phyloP scores from a whole-genome alignment of 352 stramenopile genomes.

The Aphanomyces cochlioides region DNA sequence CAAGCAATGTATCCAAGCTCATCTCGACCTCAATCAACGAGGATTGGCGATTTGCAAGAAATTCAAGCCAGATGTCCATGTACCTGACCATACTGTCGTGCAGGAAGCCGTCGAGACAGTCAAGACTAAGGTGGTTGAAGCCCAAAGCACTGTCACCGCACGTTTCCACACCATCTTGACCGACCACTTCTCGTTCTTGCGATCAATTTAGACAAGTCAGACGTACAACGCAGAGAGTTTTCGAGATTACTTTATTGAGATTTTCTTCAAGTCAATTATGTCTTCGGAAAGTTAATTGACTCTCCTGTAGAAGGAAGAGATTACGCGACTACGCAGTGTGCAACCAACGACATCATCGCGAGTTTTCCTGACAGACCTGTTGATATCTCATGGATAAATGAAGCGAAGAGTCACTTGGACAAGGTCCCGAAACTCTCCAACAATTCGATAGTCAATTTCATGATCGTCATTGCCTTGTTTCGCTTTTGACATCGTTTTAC shows the following conservation, averaged over 20 bases:
- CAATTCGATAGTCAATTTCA: no score
- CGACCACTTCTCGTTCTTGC: slow-evolving; percentile 24
- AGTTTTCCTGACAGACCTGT: no score
- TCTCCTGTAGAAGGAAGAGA: no score
- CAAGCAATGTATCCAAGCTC: neutral
- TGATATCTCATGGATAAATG: no score
- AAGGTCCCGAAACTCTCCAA: no score
- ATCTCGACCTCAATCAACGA: neutral
- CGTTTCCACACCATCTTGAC: neutral
- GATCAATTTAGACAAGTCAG: slow-evolving; percentile 6
- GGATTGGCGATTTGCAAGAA: neutral
- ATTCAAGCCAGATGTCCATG: slow-evolving; percentile 4
- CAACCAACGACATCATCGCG: no score
- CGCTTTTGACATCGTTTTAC: no score
- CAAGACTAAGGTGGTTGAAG: slow-evolving; percentile 15
- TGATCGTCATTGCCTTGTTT: no score
- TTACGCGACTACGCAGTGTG: no score
- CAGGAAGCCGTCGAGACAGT: neutral
- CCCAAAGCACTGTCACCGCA: neutral
- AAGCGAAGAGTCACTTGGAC: no score
- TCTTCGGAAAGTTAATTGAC: no score
- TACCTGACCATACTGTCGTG: slow-evolving; percentile 1
- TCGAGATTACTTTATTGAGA: neutral
- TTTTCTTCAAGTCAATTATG: no score
- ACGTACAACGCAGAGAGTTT: neutral